Conservation (phyloP, 1,139 yeast species). For the Yarrowia galli region DNA sequence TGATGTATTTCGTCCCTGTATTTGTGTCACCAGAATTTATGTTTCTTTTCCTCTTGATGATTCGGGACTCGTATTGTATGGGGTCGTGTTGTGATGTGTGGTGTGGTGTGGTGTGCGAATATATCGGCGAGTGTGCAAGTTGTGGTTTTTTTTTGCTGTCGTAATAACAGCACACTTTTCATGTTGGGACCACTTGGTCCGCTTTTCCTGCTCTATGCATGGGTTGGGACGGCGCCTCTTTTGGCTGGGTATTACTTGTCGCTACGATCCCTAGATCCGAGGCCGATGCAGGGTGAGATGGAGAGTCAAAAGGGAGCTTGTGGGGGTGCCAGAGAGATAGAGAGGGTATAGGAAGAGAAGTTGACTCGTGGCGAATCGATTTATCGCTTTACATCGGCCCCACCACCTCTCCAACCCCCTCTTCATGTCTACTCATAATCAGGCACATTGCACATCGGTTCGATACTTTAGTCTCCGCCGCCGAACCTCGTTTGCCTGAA, state of each 20-base stretch:
- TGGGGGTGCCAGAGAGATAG: not conserved
- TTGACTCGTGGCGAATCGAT: not conserved
- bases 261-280: conserved; percentile 3
- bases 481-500: not conserved
- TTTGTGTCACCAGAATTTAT: not conserved
- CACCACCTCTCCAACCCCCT: not conserved
- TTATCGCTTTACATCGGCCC: not conserved
- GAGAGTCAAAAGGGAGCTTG: not conserved
- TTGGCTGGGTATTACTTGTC: conserved; percentile 3
- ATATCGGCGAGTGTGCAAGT: conserved; percentile 14
- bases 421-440: not conserved
- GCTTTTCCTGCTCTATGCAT: conserved; percentile 21
- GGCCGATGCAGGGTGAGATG: conserved; percentile 2
- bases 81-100: not conserved
- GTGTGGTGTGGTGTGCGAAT: not conserved
- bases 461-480: conserved; percentile 9
- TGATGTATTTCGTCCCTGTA: too few relatives aligned
- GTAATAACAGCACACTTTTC: conserved; percentile 36
- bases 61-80: not conserved
- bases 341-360: not conserved
- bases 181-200: conserved; percentile 26
- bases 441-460: not conserved
- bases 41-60: not conserved
- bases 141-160: conserved; percentile 15
- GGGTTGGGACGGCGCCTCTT: conserved; percentile 15